Evolutionary conservation across 805 yeast genomes (phyloP).

Genomic region (Lipomyces oligophaga): DNA sequence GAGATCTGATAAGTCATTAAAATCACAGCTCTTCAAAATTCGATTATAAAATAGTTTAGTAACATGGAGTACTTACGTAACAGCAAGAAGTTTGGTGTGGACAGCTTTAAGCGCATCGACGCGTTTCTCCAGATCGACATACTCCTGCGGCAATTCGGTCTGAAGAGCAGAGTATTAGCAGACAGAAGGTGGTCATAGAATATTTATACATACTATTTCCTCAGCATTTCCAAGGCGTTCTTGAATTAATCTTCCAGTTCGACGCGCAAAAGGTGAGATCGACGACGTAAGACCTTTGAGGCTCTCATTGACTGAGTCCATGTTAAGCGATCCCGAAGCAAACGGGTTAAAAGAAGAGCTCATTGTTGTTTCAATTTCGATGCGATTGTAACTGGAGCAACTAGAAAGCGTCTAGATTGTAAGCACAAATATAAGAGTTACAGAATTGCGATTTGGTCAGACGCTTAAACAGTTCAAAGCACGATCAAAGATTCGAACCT

Average conservation of each 20-base stretch:
- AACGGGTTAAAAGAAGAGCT: conserved; percentile 29
- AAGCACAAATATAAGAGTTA: too few relatives aligned
- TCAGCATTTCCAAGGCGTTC: conserved; percentile 76
- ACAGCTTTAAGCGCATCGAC: conserved; percentile 69
- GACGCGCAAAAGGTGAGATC: conserved; percentile 71
- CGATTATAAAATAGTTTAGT: conserved; percentile 21
- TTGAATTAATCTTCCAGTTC: conserved; percentile 74
- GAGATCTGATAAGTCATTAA: conserved; percentile 40
- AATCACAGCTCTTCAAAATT: conserved; percentile 34
- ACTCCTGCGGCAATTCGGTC: conserved; percentile 80
- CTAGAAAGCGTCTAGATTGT: too few relatives aligned
- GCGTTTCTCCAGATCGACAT: conserved; percentile 65
- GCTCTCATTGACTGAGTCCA: conserved; percentile 39
- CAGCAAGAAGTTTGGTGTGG: conserved; percentile 54
- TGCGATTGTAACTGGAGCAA: too few relatives aligned
- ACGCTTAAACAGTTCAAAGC: too few relatives aligned
- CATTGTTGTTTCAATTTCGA: too few relatives aligned
- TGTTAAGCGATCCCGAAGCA: conserved; percentile 15
- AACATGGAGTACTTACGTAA: conserved; percentile 39
- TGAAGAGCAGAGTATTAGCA: conserved; percentile 1
- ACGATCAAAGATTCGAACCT: too few relatives aligned
- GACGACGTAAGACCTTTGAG: conserved; percentile 41
- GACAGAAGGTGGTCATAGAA: neutral
- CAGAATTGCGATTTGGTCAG: too few relatives aligned
- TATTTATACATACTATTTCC: conserved; percentile 47